phyloP scores from a whole-genome alignment of 345 rosid genomes.

The Aquilaria yunnanensis region DNA sequence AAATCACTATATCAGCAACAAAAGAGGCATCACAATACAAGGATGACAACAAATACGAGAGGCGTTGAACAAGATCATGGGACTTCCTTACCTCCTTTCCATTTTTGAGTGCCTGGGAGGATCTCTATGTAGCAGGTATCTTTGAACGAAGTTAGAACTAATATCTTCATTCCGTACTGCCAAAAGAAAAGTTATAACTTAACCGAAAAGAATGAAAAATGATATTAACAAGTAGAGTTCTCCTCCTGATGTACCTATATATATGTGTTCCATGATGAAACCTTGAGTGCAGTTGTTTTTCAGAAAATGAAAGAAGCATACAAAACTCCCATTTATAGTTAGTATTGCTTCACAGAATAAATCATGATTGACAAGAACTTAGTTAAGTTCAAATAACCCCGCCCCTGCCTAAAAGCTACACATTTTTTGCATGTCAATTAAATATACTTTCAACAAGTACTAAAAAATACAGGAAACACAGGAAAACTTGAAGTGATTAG shows the following conservation, averaged over 20 bases:
- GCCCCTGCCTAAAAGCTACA: no score
- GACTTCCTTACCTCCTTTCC: constrained; percentile 52
- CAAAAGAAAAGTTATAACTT: constrained; percentile 8
- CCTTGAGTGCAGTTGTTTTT: no score
- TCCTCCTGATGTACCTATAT: background rate
- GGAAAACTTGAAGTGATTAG: background rate
- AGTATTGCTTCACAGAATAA: no score
- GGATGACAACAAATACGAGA: background rate
- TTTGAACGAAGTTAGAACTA: constrained; percentile 82
- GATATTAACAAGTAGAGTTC: background rate
- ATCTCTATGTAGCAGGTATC: constrained; percentile 88
- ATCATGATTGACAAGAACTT: no score
- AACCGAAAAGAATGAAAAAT: background rate
- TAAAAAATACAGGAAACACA: background rate
- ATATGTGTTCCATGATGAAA: no score
- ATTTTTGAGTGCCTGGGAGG: constrained; percentile 55
- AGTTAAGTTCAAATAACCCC: no score
- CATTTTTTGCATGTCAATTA: no score
- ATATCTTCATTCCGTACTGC: constrained; percentile 73
- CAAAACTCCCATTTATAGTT: no score
- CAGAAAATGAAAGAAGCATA: no score
- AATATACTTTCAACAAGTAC: no score
- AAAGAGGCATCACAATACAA: constrained; percentile 1
- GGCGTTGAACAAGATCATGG: constrained; percentile 3
- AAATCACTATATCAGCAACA: background rate